Conservation (phyloP, 106 monocot genomes). For the Apostasia ramifera region DNA sequence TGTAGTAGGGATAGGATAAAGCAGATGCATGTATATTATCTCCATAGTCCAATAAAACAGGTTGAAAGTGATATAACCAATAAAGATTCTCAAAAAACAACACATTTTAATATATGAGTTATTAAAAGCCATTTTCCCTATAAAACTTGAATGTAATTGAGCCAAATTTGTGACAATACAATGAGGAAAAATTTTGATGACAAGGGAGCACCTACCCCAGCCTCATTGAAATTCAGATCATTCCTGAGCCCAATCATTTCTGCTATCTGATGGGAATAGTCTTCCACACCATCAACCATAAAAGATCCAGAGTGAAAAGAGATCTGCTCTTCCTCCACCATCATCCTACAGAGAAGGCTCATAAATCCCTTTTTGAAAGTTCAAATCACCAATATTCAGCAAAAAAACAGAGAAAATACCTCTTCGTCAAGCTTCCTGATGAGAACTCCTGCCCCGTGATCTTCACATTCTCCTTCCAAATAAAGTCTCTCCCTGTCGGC, state of each 20-base stretch:
- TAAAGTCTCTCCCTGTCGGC: slow-evolving; percentile 86
- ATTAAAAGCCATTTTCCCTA: no score
- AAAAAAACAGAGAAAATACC: slow-evolving; percentile 20
- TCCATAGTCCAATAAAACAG: not conserved
- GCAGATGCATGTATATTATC: no score
- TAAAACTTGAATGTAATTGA: no score
- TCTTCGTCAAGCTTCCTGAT: slow-evolving; percentile 85
- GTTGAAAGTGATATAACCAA: no score
- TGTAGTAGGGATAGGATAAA: no score
- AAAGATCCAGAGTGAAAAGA: slow-evolving; percentile 70
- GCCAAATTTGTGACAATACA: not conserved
- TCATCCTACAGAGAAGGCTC: slow-evolving; percentile 54
- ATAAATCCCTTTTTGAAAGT: not conserved
- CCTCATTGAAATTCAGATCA: slow-evolving; percentile 76
- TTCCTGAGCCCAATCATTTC: slow-evolving; percentile 86
- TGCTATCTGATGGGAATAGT: slow-evolving; percentile 91
- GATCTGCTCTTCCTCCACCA: slow-evolving; percentile 93
- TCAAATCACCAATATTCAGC: not conserved
- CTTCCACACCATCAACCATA: slow-evolving; percentile 89
- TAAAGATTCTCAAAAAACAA: no score
- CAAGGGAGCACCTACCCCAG: slow-evolving; percentile 47
- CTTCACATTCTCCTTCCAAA: slow-evolving; percentile 96
- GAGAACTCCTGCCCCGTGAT: slow-evolving; percentile 86
- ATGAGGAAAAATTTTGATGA: slow-evolving; percentile 1
- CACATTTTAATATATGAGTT: no score